A percentile compares a stretch with the other conserved stretches of the same genome.
Evolutionary conservation across 495 filamentous ascomycete species (phyloP).

Genomic region (Penicillium riverlandense): DNA sequence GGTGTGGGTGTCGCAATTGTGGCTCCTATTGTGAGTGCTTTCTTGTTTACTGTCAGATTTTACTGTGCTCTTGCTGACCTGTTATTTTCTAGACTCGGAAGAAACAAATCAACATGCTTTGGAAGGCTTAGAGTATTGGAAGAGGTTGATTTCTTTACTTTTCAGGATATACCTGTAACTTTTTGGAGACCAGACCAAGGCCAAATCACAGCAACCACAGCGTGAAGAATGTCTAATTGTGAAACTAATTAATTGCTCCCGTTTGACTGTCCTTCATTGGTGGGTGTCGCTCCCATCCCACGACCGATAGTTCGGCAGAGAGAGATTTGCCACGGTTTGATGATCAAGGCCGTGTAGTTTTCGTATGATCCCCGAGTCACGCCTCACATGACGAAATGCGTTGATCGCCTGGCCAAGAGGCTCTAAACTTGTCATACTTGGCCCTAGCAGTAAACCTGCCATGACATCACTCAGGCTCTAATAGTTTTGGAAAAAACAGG

Average conservation of each 20-base stretch:
- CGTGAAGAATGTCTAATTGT: constrained; percentile 4
- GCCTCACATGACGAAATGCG: neutral
- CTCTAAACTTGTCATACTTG: neutral
- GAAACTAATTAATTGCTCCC: too few species aligned
- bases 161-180: neutral
- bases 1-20: constrained; percentile 64
- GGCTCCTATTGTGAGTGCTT: constrained; percentile 70
- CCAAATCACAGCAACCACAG: too few species aligned
- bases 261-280: too few species aligned
- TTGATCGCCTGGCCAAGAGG: constrained; percentile 2
- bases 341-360: too few species aligned
- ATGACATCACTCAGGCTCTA: neutral
- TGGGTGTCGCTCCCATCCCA: too few species aligned
- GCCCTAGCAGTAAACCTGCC: neutral
- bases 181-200: too few species aligned
- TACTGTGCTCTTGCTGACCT: constrained; percentile 8
- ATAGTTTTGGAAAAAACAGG: neutral
- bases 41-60: neutral
- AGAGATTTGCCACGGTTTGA: too few species aligned
- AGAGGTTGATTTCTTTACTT: neutral
- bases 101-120: constrained; percentile 36
- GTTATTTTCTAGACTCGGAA: constrained; percentile 22
- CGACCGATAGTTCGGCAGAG: too few species aligned
- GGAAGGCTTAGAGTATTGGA: constrained; percentile 20
- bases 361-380: too few species aligned